A percentile compares a stretch with the other conserved stretches of the same genome.
Conservation (phyloP, 2,329 filamentous ascomycete genomes). For the Nemania bipapillata region DNA sequence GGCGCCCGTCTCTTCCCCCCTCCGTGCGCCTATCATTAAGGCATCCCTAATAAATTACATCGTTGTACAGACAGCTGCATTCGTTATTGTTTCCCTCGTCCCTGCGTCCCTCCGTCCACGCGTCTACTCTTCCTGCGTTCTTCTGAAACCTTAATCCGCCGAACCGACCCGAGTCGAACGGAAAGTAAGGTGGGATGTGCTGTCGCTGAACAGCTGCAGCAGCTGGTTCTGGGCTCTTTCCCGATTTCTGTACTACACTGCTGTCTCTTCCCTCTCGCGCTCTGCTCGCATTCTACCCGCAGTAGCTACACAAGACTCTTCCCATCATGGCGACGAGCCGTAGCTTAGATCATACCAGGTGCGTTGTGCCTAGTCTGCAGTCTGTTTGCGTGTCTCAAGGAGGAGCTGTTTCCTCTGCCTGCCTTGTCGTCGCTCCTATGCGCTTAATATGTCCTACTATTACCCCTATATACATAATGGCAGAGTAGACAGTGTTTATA, state of each 20-base stretch:
- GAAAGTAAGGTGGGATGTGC: constrained; percentile 39
- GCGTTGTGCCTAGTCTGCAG: constrained; percentile 34
- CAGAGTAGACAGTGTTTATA: not conserved
- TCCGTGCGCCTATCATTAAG: not conserved
- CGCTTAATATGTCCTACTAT: constrained; percentile 2
- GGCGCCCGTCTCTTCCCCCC: constrained; percentile 20
- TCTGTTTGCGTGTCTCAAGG: constrained; percentile 19
- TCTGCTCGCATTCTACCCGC: constrained; percentile 8
- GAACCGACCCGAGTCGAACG: constrained; percentile 29
- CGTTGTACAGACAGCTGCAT: constrained; percentile 19
- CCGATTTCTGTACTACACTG: constrained; percentile 36
- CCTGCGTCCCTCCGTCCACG: not conserved
- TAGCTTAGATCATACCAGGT: constrained; percentile 52
- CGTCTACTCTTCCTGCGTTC: not conserved
- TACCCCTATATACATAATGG: constrained; percentile 13
- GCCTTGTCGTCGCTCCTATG: constrained; percentile 1
- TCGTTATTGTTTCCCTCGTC: not conserved
- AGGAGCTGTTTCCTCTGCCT: constrained; percentile 7
- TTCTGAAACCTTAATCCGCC: constrained; percentile 6
- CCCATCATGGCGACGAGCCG: constrained; percentile 50
- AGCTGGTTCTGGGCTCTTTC: constrained; percentile 36
- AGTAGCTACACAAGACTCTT: constrained; percentile 34
- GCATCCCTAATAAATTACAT: constrained; percentile 24
- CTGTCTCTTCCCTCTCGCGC: constrained; percentile 23
- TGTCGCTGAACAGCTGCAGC: constrained; percentile 40